Conservation (phyloP, 345 rosid species). For the Acer negundo region DNA sequence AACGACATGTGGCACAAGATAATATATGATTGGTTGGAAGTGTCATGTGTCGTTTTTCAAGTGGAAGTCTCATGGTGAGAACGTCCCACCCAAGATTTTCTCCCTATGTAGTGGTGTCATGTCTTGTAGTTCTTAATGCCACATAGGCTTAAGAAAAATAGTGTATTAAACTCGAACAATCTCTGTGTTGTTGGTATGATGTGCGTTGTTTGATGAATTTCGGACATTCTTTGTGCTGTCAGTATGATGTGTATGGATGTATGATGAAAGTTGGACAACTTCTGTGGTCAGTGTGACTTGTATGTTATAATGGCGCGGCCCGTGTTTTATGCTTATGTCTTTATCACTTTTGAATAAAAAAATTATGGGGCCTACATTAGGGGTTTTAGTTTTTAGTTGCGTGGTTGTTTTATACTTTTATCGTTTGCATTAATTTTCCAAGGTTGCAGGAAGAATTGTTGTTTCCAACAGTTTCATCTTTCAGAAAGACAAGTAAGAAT, state of each 20-base stretch:
- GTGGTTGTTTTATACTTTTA: conserved; percentile 33
- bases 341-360: neutral
- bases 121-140: neutral
- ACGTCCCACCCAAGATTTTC: neutral
- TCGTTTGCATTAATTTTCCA: conserved; percentile 33
- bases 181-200: too few relatives aligned
- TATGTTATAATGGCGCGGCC: too few relatives aligned
- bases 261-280: too few relatives aligned
- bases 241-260: too few relatives aligned
- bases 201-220: too few relatives aligned
- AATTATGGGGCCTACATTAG: neutral
- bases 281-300: too few relatives aligned
- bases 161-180: too few relatives aligned
- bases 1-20: neutral
- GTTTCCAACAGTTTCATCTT: conserved; percentile 52
- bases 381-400: conserved; percentile 20
- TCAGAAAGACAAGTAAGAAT: conserved; percentile 64
- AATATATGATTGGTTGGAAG: neutral
- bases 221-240: too few relatives aligned
- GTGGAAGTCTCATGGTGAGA: neutral
- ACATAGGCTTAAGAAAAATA: neutral
- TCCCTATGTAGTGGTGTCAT: conserved; percentile 1
- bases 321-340: neutral
- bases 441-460: conserved; percentile 63
- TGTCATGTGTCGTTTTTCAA: neutral